Evolutionary conservation across 768 basidiomycete species (phyloP), one percentile per base, ranked within the genome.

Genomic region (Auriscalpium vulgare): DNA sequence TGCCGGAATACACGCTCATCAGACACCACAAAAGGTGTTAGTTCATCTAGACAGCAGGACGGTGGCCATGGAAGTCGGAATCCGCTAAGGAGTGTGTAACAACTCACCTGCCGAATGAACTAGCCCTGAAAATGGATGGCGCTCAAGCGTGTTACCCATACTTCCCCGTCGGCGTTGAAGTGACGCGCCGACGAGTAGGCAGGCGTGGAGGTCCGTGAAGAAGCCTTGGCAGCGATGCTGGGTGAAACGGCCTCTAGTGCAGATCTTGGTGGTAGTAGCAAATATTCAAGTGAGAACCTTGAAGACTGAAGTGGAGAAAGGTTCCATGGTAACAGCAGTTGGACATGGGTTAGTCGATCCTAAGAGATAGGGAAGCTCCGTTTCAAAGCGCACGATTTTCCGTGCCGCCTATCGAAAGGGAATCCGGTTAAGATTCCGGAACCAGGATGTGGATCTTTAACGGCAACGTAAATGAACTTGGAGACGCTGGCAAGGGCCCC

Each of bases 181-280:
- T 80, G 81, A 85, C 68, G 80, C 78, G 73, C 77, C 78, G 76
- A 83, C 78, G 82, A 85, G 82, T 83, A 84, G 83, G 82, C 79
- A 79, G 82, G 80, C 80, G 79, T 84, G 83, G 81, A 80, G 83
- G 83, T 85, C 75, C 69, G 79, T 83, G 81, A 81, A 81, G 83
- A 85, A 86, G 82, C 81, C 79, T 83, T 76, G 82, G 83, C 79
- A 80, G 84, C 75, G 74, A 85, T 80, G 76, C 79, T 76, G 78
- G 78, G 78, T 82, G 78, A 74, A 85, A 81, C 82, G 72, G 81
- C 83, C 84, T 80, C 81, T 84, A 83, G 84, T 83, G 82, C 84
- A 85, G 84, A 85, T 87, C 84, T 85, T 84, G 83, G 85, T 86
- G 82, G 83, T 82, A 85, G 85, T 86, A 86, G 84, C 85, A 85